Evolutionary conservation across 108 stramenopile species (phyloP), one percentile per base, ranked within the genome.

Genomic region (Skeletonema marinoi): DNA sequence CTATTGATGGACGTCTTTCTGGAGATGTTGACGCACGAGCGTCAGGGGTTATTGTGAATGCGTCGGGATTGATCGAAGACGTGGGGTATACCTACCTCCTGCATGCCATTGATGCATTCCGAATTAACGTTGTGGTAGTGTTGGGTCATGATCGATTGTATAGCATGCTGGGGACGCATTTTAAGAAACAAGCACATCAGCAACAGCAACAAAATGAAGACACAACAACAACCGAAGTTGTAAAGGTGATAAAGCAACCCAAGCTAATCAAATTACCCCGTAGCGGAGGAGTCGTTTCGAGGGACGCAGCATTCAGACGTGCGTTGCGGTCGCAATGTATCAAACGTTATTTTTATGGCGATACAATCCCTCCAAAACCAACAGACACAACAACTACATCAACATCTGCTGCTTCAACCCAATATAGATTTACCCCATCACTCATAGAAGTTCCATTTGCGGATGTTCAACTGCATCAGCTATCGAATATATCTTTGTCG

Each of bases 101-200:
- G 14, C 87, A 94, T 77, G 81, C 92, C 11, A 83, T 93, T 12
- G 71, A 89, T 16, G 82, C 90, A 19, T 70, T 96, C 19, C 70
- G 83, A 16, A 94, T 96, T 14, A 81, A 88, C 42, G 90, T 94
- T 29, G 81, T 96, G 19, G 66, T 96, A 54, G 87, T 96, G 1
- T 29, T 96, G 74, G 95, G 95, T 11, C 93, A 96, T 71, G 95
- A 96, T 88, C 87, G 92, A 72, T 64, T 96, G 60, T 96, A 96
- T 80, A 90, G 87, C 70, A 91, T 93, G 88, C 39, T 96, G 44
- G 84, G 80, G 30, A 89, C 76, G 38, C 80, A 90, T 59, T 88
- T 90, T 56, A 85, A 88, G 65, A 88, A 88, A 61, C 30, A 65
- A 32, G 29, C 71, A 48, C 65, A 64, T 33, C 63, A 75, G 63